Evolutionary conservation across 2,329 filamentous ascomycete species (phyloP).

Genomic region (Aschersonia sp.): DNA sequence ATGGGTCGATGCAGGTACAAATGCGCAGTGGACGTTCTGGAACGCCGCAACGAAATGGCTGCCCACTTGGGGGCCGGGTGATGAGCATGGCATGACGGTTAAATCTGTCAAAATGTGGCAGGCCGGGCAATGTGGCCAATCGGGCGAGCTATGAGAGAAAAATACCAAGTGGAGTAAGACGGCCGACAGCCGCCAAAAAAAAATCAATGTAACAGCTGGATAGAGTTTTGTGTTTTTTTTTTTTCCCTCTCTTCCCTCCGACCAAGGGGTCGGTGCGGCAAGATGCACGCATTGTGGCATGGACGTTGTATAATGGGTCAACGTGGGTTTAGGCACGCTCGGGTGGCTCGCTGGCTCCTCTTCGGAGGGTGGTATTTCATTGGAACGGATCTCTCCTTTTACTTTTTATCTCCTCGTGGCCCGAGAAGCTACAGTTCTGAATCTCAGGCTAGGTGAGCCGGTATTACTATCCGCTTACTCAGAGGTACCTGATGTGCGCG

Average conservation of each 20-base stretch:
- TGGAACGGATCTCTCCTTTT: too few species aligned
- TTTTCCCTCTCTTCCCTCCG: too few species aligned
- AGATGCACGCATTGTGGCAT: not conserved
- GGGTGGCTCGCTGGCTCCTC: too few species aligned
- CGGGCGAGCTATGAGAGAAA: not conserved
- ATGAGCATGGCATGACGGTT: constrained; percentile 28
- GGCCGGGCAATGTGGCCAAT: constrained; percentile 8
- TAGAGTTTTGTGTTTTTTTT: not conserved
- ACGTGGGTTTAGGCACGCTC: not conserved
- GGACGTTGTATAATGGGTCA: not conserved
- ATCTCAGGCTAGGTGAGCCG: too few species aligned
- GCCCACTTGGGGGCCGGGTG: constrained; percentile 29
- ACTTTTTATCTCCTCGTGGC: too few species aligned
- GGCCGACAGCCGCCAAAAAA: not conserved
- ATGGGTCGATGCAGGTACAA: constrained; percentile 27
- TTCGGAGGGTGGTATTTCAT: too few species aligned
- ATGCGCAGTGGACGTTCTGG: constrained; percentile 27
- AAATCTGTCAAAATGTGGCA: constrained; percentile 33
- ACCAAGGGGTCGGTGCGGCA: not conserved
- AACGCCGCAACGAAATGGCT: constrained; percentile 24
- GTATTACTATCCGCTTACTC: too few species aligned
- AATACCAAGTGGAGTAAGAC: not conserved
- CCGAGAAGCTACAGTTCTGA: too few species aligned
- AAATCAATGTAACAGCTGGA: not conserved
- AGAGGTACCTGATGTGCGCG: too few species aligned